phyloP scores from a whole-genome alignment of 2,329 filamentous ascomycete species.

The Meredithiella fracta region DNA sequence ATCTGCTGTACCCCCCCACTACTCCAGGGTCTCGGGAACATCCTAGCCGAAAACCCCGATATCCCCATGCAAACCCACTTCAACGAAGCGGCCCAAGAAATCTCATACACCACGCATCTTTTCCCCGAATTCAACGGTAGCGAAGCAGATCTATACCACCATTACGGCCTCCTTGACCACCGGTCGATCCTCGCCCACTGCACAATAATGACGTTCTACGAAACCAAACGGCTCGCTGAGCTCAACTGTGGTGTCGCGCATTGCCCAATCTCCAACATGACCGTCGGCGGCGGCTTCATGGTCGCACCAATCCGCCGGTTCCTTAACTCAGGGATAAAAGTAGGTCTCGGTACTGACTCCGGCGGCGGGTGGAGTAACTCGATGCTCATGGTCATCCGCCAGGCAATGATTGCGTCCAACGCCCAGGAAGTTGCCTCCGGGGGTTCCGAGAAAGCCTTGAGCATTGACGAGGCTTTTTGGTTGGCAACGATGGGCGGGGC shows the following conservation, averaged over 20 bases:
- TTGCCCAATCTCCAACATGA: slow-evolving; percentile 49
- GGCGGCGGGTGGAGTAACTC: slow-evolving; percentile 45
- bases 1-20: slow-evolving; percentile 41
- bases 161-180: slow-evolving; percentile 35
- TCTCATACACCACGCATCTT: slow-evolving; percentile 34
- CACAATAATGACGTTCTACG: slow-evolving; percentile 42
- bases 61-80: slow-evolving; percentile 51
- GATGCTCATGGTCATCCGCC: slow-evolving; percentile 41
- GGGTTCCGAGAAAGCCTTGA: slow-evolving; percentile 29
- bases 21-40: slow-evolving; percentile 36
- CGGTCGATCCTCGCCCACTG: slow-evolving; percentile 50
- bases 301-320: slow-evolving; percentile 42
- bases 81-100: slow-evolving; percentile 47
- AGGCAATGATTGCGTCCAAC: slow-evolving; percentile 39
- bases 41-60: slow-evolving; percentile 30
- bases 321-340: slow-evolving; percentile 39
- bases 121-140: slow-evolving; percentile 36
- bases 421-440: slow-evolving; percentile 27
- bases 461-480: slow-evolving; percentile 38
- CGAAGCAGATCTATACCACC: slow-evolving; percentile 43
- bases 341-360: slow-evolving; percentile 50
- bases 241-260: slow-evolving; percentile 44
- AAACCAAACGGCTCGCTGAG: slow-evolving; percentile 30
- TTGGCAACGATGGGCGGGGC: slow-evolving; percentile 47
- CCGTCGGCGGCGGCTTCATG: slow-evolving; percentile 45